phyloP scores from a whole-genome alignment of 371 early-diverging fungal species.

The Mortierella sp. region DNA sequence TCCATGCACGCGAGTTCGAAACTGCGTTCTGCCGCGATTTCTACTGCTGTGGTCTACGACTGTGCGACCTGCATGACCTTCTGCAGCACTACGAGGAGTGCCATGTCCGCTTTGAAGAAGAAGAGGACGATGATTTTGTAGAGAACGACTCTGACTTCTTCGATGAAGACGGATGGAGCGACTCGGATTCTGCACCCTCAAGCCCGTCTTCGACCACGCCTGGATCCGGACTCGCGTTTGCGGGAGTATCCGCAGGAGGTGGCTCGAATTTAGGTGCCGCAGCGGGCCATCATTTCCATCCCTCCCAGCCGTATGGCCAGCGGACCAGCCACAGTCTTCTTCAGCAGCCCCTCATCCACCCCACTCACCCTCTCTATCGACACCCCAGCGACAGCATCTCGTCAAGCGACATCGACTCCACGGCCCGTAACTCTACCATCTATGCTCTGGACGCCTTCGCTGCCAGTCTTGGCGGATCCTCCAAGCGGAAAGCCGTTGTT shows the following conservation, averaged over 20 bases:
- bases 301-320: conserved; percentile 69
- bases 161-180: conserved; percentile 41
- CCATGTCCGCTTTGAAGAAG: conserved; percentile 89
- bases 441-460: conserved; percentile 16
- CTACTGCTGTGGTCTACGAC: conserved; percentile 85
- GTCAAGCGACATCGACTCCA: conserved; percentile 6
- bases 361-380: conserved; percentile 23
- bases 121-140: conserved; percentile 57
- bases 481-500: conserved; percentile 27
- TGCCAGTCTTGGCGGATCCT: not conserved
- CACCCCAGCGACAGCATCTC: conserved; percentile 12
- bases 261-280: conserved; percentile 85
- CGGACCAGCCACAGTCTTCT: conserved; percentile 2
- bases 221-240: conserved; percentile 26
- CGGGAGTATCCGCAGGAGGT: not conserved
- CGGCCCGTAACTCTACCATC: conserved; percentile 2
- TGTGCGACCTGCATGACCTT: conserved; percentile 87
- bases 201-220: conserved; percentile 23
- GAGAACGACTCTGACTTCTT: conserved; percentile 84
- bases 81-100: conserved; percentile 93
- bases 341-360: conserved; percentile 17
- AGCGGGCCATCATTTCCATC: conserved; percentile 84
- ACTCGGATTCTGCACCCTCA: conserved; percentile 27
- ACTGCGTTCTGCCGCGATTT: conserved; percentile 91
- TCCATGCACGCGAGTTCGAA: conserved; percentile 74